These are phyloP conservation scores for Chrysanthemum lavandulifolium DNA, from an alignment of 129 eudicot genomes.

Conservation along the genomic window DNA sequence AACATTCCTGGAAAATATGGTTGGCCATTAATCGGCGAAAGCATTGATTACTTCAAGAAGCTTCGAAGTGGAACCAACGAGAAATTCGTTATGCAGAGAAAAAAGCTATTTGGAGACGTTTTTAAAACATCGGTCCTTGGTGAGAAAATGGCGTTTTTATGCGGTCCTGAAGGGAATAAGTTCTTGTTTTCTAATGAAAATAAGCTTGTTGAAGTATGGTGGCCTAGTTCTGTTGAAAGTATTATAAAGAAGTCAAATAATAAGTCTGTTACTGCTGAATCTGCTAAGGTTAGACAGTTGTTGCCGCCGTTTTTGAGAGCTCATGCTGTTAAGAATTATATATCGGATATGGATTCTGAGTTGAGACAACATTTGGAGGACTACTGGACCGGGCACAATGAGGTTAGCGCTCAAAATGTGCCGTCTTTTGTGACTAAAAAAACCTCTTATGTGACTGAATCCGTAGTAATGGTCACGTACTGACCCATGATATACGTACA, in stretches of 20 bases:
- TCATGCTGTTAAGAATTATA: slow-evolving; percentile 41
- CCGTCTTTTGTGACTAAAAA: background rate
- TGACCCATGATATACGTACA: too few relatives aligned
- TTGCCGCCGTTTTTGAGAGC: slow-evolving; percentile 50
- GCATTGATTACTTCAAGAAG: slow-evolving; percentile 39
- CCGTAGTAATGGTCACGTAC: too few relatives aligned
- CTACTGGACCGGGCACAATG: slow-evolving; percentile 36
- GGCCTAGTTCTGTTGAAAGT: slow-evolving; percentile 45
- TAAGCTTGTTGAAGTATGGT: slow-evolving; percentile 49
- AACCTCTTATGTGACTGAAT: too few relatives aligned
- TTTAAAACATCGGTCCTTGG: slow-evolving; percentile 45
- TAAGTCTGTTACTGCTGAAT: slow-evolving; percentile 33
- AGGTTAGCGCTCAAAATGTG: background rate
- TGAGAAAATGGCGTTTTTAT: slow-evolving; percentile 41
- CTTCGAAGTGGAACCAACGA: slow-evolving; percentile 39
- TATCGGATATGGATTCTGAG: slow-evolving; percentile 42
- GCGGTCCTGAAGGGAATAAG: slow-evolving; percentile 50
- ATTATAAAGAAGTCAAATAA: slow-evolving; percentile 38
- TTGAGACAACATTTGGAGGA: slow-evolving; percentile 39
- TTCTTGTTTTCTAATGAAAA: slow-evolving; percentile 48
- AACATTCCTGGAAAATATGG: slow-evolving; percentile 33
- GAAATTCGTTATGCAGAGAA: slow-evolving; percentile 37
- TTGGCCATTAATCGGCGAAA: slow-evolving; percentile 38
- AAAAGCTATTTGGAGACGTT: slow-evolving; percentile 30
- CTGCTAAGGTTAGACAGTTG: slow-evolving; percentile 39